phyloP scores from a whole-genome alignment of 164 flowering plant species.

The Hamamelis virginiana region DNA sequence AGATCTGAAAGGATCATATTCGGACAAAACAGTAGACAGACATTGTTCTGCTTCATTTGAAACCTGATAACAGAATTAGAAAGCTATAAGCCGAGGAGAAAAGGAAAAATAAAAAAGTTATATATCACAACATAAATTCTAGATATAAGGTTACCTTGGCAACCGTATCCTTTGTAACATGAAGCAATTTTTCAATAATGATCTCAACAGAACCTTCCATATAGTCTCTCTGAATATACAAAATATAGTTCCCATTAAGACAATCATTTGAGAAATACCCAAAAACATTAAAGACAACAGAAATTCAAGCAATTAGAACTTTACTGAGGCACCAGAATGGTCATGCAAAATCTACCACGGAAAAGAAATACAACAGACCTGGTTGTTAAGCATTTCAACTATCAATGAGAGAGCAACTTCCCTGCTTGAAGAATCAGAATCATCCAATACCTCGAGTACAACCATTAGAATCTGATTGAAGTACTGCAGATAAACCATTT shows the following conservation, averaged over 20 bases:
- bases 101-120: no score
- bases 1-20: constrained; percentile 88
- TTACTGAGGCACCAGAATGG: neutral
- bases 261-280: no score
- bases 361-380: constrained; percentile 44
- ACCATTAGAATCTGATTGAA: constrained; percentile 93
- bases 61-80: constrained; percentile 45
- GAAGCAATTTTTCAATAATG: constrained; percentile 90
- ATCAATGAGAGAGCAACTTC: constrained; percentile 82
- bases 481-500: constrained; percentile 58
- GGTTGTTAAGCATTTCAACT: constrained; percentile 84
- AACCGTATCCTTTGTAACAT: constrained; percentile 70
- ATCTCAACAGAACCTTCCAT: constrained; percentile 97
- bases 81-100: constrained; percentile 15
- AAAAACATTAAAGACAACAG: neutral
- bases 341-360: neutral
- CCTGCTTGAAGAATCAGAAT: constrained; percentile 70
- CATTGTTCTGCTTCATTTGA: constrained; percentile 91
- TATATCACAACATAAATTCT: no score
- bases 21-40: constrained; percentile 63
- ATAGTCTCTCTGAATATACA: constrained; percentile 64
- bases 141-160: constrained; percentile 81
- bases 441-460: constrained; percentile 88
- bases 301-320: neutral
- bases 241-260: neutral